Evolutionary conservation across 305 asterid genomes (phyloP), one percentile per base, ranked within the genome.

Genomic region (Striga hermonthica): DNA sequence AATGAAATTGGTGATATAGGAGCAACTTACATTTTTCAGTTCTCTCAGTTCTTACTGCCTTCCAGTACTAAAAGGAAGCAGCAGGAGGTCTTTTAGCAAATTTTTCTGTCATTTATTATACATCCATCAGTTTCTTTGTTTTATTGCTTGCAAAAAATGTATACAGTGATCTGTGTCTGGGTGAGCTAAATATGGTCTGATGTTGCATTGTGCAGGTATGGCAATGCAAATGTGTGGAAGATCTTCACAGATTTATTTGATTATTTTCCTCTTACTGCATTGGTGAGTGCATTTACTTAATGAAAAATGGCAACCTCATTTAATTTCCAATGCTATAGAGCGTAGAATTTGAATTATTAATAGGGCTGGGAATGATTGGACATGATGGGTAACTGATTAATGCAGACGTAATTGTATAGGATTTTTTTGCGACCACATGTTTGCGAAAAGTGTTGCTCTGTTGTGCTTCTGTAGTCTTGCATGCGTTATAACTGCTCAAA

Each of bases 141-240:
- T 41, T 41, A 41, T 41, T 41, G 7, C 6, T 10, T 10, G 47
- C 47, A 10, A 41, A 41, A 10, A 41, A 41, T 41, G 47, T 10
- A 3, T 41, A 41, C 7, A 41, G 31, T 22, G 31, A 22, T 22
- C 31, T 53, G 28, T 58, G 2, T 43, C 4, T 60, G 39, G 10
- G 39, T 52, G 48, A 67, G 44, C 50, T 45, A 36, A 58, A 14
- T 15, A n/a, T 15, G 66, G 14, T 48, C 22, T 68, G 16, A 60
- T 59, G 55, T 53, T 59, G 15, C 62, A 5, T 14, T 53, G 35
- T 67, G 47, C 78, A 85, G 89, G 69, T 85, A 85, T 79, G 89
- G 92, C 57, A 85, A 78, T 69, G 89, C 92, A 1, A 85, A 72
- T 69, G 89, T 83, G 54, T 81, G 92, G 87, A 85, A 81, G 79